These are phyloP conservation scores for Russula dissimulans DNA, from an alignment of 768 basidiomycete species.

Conservation along the genomic window DNA sequence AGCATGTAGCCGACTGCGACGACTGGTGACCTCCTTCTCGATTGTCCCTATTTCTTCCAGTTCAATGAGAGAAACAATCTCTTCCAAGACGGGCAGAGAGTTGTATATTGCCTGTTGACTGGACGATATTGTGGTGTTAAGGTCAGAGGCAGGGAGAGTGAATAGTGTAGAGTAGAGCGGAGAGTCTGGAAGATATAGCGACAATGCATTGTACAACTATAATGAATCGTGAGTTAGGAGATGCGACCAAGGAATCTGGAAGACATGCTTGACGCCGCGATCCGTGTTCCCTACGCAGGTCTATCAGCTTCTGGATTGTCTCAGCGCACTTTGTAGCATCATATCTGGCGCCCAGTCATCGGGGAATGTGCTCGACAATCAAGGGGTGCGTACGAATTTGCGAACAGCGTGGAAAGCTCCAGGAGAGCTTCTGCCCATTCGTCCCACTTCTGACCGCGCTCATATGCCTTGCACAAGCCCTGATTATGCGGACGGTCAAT, in stretches of 20 bases:
- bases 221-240: not conserved
- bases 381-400: slow-evolving; percentile 40
- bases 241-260: not conserved
- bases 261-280: slow-evolving; percentile 44
- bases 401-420: slow-evolving; percentile 48
- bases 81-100: slow-evolving; percentile 60
- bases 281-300: slow-evolving; percentile 51
- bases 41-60: slow-evolving; percentile 47
- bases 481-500: slow-evolving; percentile 23
- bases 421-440: slow-evolving; percentile 45
- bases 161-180: slow-evolving; percentile 52
- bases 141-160: slow-evolving; percentile 61
- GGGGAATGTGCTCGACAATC: not conserved
- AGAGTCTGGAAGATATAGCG: slow-evolving; percentile 68
- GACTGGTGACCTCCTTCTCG: slow-evolving; percentile 63
- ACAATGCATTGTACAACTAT: slow-evolving; percentile 60
- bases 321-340: slow-evolving; percentile 79
- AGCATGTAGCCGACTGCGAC: slow-evolving; percentile 68
- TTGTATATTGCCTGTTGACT: slow-evolving; percentile 59
- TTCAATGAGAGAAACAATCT: slow-evolving; percentile 59
- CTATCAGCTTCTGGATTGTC: slow-evolving; percentile 65
- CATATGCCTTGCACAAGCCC: slow-evolving; percentile 70
- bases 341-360: not conserved
- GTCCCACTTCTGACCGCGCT: slow-evolving; percentile 50
- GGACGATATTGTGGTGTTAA: slow-evolving; percentile 52